phyloP scores from a whole-genome alignment of 1,139 yeast species.

The Yamadazyma triangularis region DNA sequence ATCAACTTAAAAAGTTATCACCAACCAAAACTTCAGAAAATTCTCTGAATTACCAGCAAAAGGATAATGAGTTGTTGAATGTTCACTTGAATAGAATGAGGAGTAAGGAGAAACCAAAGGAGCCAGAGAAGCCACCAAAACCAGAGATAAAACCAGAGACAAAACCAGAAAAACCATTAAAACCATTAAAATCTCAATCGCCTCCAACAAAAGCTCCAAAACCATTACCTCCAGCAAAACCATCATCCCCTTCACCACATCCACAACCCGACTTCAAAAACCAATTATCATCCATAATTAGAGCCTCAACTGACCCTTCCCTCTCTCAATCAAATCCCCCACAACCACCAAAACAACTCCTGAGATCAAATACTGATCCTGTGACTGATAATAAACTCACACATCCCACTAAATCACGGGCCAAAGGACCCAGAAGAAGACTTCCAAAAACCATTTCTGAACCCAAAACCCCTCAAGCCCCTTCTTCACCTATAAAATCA shows the following conservation, averaged over 20 bases:
- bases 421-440: slow-evolving; percentile 74
- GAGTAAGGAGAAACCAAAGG: slow-evolving; percentile 7
- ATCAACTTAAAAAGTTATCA: slow-evolving; percentile 16
- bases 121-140: slow-evolving; percentile 4
- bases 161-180: slow-evolving; percentile 1
- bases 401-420: slow-evolving; percentile 59
- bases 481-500: background rate
- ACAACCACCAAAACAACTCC: background rate
- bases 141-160: slow-evolving; percentile 6
- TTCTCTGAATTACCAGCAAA: slow-evolving; percentile 9
- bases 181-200: too few species aligned
- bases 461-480: slow-evolving; percentile 1
- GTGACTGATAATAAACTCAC: slow-evolving; percentile 26
- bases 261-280: slow-evolving; percentile 9
- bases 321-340: slow-evolving; percentile 3
- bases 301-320: slow-evolving; percentile 11
- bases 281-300: slow-evolving; percentile 11
- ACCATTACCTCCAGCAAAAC: background rate
- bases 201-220: too few species aligned
- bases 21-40: slow-evolving; percentile 6
- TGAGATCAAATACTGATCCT: slow-evolving; percentile 4
- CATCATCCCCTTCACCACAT: background rate
- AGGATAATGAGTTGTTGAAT: slow-evolving; percentile 10
- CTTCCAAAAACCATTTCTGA: slow-evolving; percentile 43
- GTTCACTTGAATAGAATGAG: slow-evolving; percentile 10